Base-by-base conservation (phyloP, 768 basidiomycete genomes). In the Lactarius indigo region DNA sequence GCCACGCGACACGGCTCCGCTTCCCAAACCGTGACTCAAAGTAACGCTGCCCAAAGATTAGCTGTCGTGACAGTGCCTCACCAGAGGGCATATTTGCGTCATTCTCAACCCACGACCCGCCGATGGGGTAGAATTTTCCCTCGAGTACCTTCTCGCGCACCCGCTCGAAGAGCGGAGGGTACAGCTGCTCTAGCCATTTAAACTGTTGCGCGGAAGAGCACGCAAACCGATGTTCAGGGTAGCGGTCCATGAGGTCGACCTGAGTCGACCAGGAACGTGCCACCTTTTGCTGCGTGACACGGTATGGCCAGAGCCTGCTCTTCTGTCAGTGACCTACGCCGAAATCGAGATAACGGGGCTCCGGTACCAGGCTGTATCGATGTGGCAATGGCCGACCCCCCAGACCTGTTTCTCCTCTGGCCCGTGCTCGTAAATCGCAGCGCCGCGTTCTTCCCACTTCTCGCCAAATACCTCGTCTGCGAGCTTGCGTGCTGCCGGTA, bases 181-280 rank as follows among this genome's bases (percentile, higher is more conserved):
- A 97, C 37, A 92, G 83, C 82, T 85, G 77, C 74, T 98, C 96
- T 26, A 98, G 85, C 97, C 96, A 98, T 74, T 96, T 95, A 80
- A 87, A 98, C 76, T 99, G 96, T 71, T 94, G 92, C 0, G 90
- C 92, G 50, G 89, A 88, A 59, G 87, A 88, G 73, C 87, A 88
- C 2, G 89, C 85, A 76, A 99, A 99, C n/a, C 92, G 84, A 74
- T 98, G 95, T 75, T 99, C 97, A 0, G 96, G 94, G 75, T 96
- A 98, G 26, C 96, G 88, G 28, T 95, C 90, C 91, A 98, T 98
- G 59, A 98, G 85, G 74, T 98, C 94, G n/a, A 94, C 80, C 75
- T 98, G 96, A 2, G 96, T 97, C 0, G 94, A 90, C 96, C 96
- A 99, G 0, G 94, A 96, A 28, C 96, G 85, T 9, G 97, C 97